These are phyloP conservation scores for Orychophragmus violaceus DNA, from an alignment of 345 rosid species.

Conservation along the genomic window DNA sequence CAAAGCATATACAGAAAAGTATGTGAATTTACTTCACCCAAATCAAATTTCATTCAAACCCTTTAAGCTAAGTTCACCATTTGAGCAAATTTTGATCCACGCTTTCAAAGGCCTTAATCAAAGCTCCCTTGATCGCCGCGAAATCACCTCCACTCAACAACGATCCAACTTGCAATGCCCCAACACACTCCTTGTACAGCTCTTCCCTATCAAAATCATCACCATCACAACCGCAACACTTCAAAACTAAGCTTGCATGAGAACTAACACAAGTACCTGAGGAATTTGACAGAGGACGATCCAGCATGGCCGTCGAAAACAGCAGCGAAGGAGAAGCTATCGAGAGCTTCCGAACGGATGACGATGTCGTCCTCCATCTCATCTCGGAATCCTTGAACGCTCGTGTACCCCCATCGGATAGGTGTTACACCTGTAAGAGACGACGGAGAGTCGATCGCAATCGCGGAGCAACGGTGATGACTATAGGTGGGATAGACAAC, in stretches of 20 bases:
- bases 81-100: conserved; percentile 58
- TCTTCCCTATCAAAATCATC: conserved; percentile 57
- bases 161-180: conserved; percentile 66
- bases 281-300: conserved; percentile 62
- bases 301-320: conserved; percentile 95
- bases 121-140: conserved; percentile 40
- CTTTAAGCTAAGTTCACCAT: conserved; percentile 36
- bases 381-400: conserved; percentile 75
- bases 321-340: conserved; percentile 82
- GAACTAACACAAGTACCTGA: conserved; percentile 37
- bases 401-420: conserved; percentile 66
- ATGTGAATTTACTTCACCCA: neutral
- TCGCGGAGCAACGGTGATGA: conserved; percentile 57
- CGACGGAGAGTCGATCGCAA: conserved; percentile 79
- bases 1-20: neutral
- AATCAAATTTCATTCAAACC: conserved; percentile 7
- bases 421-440: conserved; percentile 50
- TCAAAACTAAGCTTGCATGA: conserved; percentile 1
- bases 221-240: neutral
- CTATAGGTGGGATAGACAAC: conserved; percentile 21
- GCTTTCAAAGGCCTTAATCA: conserved; percentile 58
- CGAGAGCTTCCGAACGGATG: conserved; percentile 63
- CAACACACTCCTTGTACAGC: conserved; percentile 71
- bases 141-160: conserved; percentile 55
- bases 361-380: conserved; percentile 86